phyloP scores from a whole-genome alignment of 352 stramenopile species.

The Pythium sukuiense region DNA sequence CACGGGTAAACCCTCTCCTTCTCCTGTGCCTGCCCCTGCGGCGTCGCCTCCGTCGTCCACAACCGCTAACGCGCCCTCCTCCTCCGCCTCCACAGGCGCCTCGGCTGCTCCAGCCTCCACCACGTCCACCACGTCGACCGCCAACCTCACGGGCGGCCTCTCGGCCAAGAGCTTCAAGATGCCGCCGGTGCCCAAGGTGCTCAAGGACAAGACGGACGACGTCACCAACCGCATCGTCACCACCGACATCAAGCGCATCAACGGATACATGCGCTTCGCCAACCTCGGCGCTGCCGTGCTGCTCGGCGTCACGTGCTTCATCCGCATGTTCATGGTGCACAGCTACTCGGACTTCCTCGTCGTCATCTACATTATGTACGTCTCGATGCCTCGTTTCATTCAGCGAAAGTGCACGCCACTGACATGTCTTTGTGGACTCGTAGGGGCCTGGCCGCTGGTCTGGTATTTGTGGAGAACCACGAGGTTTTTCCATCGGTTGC shows the following conservation, averaged over 20 bases:
- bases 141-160: constrained; percentile 21
- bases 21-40: constrained; percentile 1
- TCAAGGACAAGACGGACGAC: constrained; percentile 74
- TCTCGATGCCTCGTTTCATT: neutral
- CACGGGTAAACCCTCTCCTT: constrained; percentile 23
- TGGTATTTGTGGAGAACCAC: constrained; percentile 86
- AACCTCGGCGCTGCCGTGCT: constrained; percentile 67
- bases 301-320: constrained; percentile 70
- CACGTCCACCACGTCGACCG: constrained; percentile 41
- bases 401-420: neutral
- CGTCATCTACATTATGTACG: constrained; percentile 82
- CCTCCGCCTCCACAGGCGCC: constrained; percentile 6
- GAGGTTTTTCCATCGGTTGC: constrained; percentile 77
- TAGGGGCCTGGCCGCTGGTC: constrained; percentile 57
- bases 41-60: constrained; percentile 10
- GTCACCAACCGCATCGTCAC: constrained; percentile 64
- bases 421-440: neutral
- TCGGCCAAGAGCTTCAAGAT: constrained; percentile 38
- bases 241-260: constrained; percentile 85
- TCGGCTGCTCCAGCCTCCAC: constrained; percentile 17
- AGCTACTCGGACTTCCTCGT: constrained; percentile 87
- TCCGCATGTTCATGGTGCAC: constrained; percentile 71
- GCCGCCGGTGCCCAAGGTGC: constrained; percentile 39
- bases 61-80: constrained; percentile 19
- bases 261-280: constrained; percentile 83